Evolutionary conservation across 2,329 filamentous ascomycete species (phyloP).

Genomic region (Botrytis byssoidea): DNA sequence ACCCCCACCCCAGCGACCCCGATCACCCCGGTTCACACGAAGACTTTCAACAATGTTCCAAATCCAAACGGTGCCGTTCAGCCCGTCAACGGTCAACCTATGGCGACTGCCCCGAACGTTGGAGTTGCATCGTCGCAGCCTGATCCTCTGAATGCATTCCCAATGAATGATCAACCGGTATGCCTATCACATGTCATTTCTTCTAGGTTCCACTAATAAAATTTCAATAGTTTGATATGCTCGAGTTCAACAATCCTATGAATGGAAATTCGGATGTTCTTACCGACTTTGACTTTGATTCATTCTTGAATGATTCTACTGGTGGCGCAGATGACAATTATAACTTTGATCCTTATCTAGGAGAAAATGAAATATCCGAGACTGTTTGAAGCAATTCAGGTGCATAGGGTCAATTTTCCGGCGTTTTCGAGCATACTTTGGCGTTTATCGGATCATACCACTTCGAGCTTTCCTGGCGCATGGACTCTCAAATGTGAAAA

Average conservation of each 20-base stretch:
- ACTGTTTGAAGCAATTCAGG: slow-evolving; percentile 45
- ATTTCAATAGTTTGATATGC: slow-evolving; percentile 37
- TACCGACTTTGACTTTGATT: slow-evolving; percentile 67
- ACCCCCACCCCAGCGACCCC: slow-evolving; percentile 61
- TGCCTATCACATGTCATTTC: slow-evolving; percentile 10
- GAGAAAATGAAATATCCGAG: slow-evolving; percentile 55
- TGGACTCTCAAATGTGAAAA: slow-evolving; percentile 37
- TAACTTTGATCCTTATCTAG: slow-evolving; percentile 56
- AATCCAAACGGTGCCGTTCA: slow-evolving; percentile 47
- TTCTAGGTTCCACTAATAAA: background rate
- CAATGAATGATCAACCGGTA: slow-evolving; percentile 43
- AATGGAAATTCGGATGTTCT: slow-evolving; percentile 54
- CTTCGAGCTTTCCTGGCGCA: slow-evolving; percentile 31
- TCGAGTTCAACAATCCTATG: slow-evolving; percentile 57
- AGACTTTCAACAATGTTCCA: slow-evolving; percentile 44
- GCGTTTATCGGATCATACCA: slow-evolving; percentile 40
- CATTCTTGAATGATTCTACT: slow-evolving; percentile 57
- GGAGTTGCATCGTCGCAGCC: slow-evolving; percentile 47
- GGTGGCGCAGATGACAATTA: slow-evolving; percentile 50
- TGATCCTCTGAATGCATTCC: slow-evolving; percentile 50
- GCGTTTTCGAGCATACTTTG: slow-evolving; percentile 40
- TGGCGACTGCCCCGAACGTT: slow-evolving; percentile 44
- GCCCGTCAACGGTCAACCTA: slow-evolving; percentile 41
- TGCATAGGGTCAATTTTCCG: slow-evolving; percentile 30
- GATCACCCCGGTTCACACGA: slow-evolving; percentile 57